Conservation (phyloP, 495 filamentous ascomycete genomes). For the Evansstolkia leycettana region DNA sequence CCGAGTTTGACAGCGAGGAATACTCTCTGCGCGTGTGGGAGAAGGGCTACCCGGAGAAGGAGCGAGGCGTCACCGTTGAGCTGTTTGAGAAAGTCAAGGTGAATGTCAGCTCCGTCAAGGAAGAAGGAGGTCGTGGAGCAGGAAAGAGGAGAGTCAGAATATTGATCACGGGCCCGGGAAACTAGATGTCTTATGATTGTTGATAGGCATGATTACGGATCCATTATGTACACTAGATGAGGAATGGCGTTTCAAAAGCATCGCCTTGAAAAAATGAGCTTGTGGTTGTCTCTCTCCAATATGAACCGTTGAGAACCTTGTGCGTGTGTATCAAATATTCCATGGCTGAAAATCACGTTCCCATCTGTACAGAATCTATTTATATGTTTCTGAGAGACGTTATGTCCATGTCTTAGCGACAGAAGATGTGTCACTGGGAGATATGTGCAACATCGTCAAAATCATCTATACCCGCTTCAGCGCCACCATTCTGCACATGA, state of each 20-base stretch:
- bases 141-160: slow-evolving; percentile 67
- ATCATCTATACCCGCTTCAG: slow-evolving; percentile 18
- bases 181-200: slow-evolving; percentile 1
- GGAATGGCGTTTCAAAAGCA: no score
- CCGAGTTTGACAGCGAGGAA: slow-evolving; percentile 69
- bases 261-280: no score
- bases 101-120: slow-evolving; percentile 79
- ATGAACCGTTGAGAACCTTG: no score
- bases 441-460: no score
- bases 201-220: neutral
- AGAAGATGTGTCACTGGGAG: no score
- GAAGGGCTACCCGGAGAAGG: slow-evolving; percentile 32
- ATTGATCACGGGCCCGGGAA: slow-evolving; percentile 18
- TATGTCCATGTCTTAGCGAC: no score
- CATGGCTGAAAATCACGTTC: no score
- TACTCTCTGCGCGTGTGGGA: slow-evolving; percentile 53
- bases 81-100: slow-evolving; percentile 86
- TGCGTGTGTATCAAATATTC: no score
- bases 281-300: no score
- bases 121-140: slow-evolving; percentile 56
- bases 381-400: no score
- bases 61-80: slow-evolving; percentile 50
- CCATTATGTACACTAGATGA: no score
- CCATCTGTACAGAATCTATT: no score
- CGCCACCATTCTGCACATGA: slow-evolving; percentile 23